These are phyloP conservation scores for Chalciporus chontae DNA, from an alignment of 768 basidiomycete genomes.

Conservation along the genomic window DNA sequence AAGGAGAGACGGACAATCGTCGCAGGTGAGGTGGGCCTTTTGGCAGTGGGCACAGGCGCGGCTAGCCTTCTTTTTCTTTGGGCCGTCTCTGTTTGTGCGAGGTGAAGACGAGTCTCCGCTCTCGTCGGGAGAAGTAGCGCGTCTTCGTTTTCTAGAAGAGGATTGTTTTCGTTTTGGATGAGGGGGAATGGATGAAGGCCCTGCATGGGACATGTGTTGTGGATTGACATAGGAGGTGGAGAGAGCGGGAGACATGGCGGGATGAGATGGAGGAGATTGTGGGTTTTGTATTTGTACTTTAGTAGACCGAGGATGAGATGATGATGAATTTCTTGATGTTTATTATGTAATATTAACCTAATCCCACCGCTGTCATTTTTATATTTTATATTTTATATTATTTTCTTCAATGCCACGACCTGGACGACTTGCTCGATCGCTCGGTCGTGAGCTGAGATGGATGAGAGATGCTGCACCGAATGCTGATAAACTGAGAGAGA, in stretches of 20 bases:
- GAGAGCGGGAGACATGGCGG: constrained; percentile 14
- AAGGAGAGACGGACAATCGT: constrained; percentile 71
- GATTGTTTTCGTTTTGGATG: constrained; percentile 38
- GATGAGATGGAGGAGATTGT: constrained; percentile 4
- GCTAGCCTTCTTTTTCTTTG: constrained; percentile 93
- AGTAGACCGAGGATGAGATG: no score
- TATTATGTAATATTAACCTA: constrained; percentile 18
- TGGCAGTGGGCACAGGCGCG: constrained; percentile 95
- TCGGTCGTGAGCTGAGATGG: constrained; percentile 47
- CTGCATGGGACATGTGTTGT: constrained; percentile 38
- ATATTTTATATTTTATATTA: no score
- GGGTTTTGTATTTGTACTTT: constrained; percentile 12
- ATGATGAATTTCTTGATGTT: no score
- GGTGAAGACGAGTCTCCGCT: constrained; percentile 45
- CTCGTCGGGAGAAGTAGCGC: constrained; percentile 58
- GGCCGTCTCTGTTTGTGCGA: constrained; percentile 65
- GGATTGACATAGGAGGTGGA: constrained; percentile 39
- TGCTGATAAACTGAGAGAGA: constrained; percentile 32
- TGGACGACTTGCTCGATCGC: constrained; percentile 25
- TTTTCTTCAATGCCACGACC: constrained; percentile 1
- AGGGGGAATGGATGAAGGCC: constrained; percentile 18
- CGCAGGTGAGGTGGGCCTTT: constrained; percentile 97
- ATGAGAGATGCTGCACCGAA: constrained; percentile 32
- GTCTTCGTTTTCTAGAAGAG: constrained; percentile 52
- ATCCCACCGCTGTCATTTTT: no score